Percentiles rank a stretch among this genome's conserved stretches.
Evolutionary conservation across 345 rosid species (phyloP).

Genomic region (Salix viminalis): DNA sequence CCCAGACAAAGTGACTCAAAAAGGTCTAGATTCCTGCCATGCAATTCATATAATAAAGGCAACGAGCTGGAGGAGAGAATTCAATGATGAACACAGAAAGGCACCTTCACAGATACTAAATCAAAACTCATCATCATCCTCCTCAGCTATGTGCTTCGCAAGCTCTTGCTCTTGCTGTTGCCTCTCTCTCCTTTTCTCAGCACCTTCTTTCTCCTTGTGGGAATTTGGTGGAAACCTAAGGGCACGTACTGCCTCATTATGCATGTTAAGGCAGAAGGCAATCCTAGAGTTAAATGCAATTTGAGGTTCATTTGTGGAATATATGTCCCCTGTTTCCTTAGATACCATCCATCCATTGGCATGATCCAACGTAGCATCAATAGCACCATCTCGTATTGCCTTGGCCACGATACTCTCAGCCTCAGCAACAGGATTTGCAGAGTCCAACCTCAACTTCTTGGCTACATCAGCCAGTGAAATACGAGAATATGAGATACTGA

Average conservation of each 20-base stretch:
- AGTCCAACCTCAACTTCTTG: slow-evolving; percentile 53
- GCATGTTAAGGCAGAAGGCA: slow-evolving; percentile 82
- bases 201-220: slow-evolving; percentile 74
- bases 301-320: slow-evolving; percentile 89
- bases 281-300: slow-evolving; percentile 79
- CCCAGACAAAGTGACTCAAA: neutral
- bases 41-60: neutral
- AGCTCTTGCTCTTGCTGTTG: slow-evolving; percentile 88
- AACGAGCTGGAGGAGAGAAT: neutral
- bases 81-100: neutral
- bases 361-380: slow-evolving; percentile 77
- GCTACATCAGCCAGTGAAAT: slow-evolving; percentile 69
- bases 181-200: slow-evolving; percentile 78
- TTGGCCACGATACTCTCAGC: slow-evolving; percentile 82
- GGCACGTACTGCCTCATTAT: slow-evolving; percentile 81
- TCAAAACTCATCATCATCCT: slow-evolving; percentile 79
- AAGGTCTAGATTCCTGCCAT: neutral
- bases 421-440: slow-evolving; percentile 61
- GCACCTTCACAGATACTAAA: neutral
- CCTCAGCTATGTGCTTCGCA: slow-evolving; percentile 81
- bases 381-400: slow-evolving; percentile 83
- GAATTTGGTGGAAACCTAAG: slow-evolving; percentile 69
- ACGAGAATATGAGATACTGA: slow-evolving; percentile 70
- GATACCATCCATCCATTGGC: slow-evolving; percentile 70
- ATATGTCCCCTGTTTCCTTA: slow-evolving; percentile 81